Evolutionary conservation across 2,329 filamentous ascomycete genomes (phyloP), one percentile per base, ranked within the genome.

Genomic region (Phialemoniopsis sp.): DNA sequence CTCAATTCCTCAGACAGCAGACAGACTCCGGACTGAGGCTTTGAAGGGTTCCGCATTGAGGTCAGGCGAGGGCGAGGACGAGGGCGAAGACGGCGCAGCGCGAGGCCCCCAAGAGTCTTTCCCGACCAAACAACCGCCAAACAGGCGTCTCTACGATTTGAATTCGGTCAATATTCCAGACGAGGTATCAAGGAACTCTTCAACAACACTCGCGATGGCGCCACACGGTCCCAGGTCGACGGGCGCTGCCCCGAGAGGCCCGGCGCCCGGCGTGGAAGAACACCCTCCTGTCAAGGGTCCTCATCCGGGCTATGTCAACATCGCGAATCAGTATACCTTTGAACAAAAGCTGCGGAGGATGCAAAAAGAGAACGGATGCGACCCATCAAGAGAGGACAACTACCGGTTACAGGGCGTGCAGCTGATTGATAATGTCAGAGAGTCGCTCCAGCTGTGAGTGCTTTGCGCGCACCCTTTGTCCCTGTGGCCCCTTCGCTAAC

Each of bases 381-480:
- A 87, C 54, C 81, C 87, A 37, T 80, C 85, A 29, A 82, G 86
- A 41, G 90, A 97, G 59, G 87, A 91, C 54, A 80, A 68, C 45
- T 80, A 88, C 48, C 82, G 91, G 38, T 66, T 97, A 33, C 88
- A 93, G 54, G 93, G 91, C 14, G 84, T 96, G 9, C 79, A 88
- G 43, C 85, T 91, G 73, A 91, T 98, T 46, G 88, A 96, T 55
- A 86, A 82, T 45, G 85, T 95, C 32, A 78, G 91, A 35, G 80
- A 83, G 52, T 78, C 79, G 16, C 70, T 98, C 37, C 84, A 87
- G 50, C 66, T 98, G 85, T 93, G 67, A 53, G 83, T 67, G 4
- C n/a, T 33, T 13, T 13, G 33, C 5, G 41, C 35, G 29, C 40
- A 16, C 39, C 40, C 3, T 46, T 28, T 39, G 18, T 15, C 28